Percentiles rank a stretch among this genome's conserved stretches.
phyloP scores from a whole-genome alignment of 495 filamentous ascomycete species.

The Hyaloscypha bicolor region DNA sequence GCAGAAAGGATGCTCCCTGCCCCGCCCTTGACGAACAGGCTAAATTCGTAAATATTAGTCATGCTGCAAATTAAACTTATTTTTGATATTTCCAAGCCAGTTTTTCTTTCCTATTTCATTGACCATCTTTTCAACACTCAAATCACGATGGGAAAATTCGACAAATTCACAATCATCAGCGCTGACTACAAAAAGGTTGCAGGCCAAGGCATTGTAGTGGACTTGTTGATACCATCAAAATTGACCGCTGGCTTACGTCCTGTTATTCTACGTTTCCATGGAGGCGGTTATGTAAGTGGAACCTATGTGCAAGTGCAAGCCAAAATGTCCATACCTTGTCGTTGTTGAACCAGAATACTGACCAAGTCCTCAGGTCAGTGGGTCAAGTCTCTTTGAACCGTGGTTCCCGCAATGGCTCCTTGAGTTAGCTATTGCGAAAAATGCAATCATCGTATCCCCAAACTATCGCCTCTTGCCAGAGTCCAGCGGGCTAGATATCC shows the following conservation, averaged over 20 bases:
- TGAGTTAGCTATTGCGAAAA: slow-evolving; percentile 18
- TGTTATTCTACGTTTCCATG: slow-evolving; percentile 15
- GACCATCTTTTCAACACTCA: too few relatives aligned
- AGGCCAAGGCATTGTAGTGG: slow-evolving; percentile 13
- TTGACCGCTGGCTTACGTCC: slow-evolving; percentile 17
- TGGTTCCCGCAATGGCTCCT: slow-evolving; percentile 25
- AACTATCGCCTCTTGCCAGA: slow-evolving; percentile 59
- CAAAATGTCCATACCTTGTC: not conserved
- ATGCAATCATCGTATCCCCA: slow-evolving; percentile 45
- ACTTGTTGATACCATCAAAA: slow-evolving; percentile 9
- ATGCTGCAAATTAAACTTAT: too few relatives aligned
- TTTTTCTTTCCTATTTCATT: too few relatives aligned
- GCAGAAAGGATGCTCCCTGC: too few relatives aligned
- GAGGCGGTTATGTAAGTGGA: slow-evolving; percentile 15
- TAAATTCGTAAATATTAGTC: too few relatives aligned
- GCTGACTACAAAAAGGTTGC: slow-evolving; percentile 22
- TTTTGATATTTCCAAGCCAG: too few relatives aligned
- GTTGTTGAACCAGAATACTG: too few relatives aligned
- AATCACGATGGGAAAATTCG: slow-evolving; percentile 5
- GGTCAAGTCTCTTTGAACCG: slow-evolving; percentile 8
- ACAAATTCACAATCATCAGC: slow-evolving; percentile 9
- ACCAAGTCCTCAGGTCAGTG: slow-evolving; percentile 9
- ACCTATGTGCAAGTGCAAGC: not conserved
- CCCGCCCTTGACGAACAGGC: too few relatives aligned
- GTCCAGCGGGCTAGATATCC: slow-evolving; percentile 46